Evolutionary conservation across 805 yeast species (phyloP).

Genomic region (Candida silvicultrix): DNA sequence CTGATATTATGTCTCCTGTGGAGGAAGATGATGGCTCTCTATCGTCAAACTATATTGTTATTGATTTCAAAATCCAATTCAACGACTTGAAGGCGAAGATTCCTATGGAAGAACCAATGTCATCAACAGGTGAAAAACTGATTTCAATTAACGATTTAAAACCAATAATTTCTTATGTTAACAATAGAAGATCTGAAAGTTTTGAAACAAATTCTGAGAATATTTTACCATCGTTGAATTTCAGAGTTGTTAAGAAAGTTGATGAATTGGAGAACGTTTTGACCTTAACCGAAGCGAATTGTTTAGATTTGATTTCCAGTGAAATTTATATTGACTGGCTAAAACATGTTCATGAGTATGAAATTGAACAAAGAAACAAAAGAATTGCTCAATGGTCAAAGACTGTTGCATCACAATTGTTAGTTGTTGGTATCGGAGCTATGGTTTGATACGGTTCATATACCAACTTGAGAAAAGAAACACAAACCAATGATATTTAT

Average conservation of each 20-base stretch:
- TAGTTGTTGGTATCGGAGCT: slow-evolving; percentile 54
- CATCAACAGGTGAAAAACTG: slow-evolving; percentile 50
- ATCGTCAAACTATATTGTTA: slow-evolving; percentile 47
- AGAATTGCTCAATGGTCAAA: slow-evolving; percentile 53
- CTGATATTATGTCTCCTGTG: slow-evolving; percentile 68
- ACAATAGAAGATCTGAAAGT: slow-evolving; percentile 31
- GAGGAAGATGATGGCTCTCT: slow-evolving; percentile 25
- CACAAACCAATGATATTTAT: not conserved
- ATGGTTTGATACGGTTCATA: slow-evolving; percentile 33
- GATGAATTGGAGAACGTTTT: slow-evolving; percentile 35
- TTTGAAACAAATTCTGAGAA: slow-evolving; percentile 20
- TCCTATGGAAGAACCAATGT: slow-evolving; percentile 41
- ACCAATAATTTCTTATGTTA: slow-evolving; percentile 56
- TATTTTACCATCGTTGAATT: slow-evolving; percentile 25
- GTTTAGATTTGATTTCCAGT: slow-evolving; percentile 45
- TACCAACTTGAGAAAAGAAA: not conserved
- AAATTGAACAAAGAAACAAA: slow-evolving; percentile 33
- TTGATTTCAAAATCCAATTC: slow-evolving; percentile 62
- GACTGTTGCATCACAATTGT: slow-evolving; percentile 49
- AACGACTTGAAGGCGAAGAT: slow-evolving; percentile 52
- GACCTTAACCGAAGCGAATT: slow-evolving; percentile 34
- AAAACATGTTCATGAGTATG: slow-evolving; percentile 49
- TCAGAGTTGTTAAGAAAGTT: slow-evolving; percentile 40
- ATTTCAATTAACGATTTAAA: slow-evolving; percentile 53
- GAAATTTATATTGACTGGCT: slow-evolving; percentile 53